phyloP scores from a whole-genome alignment of 1,284 basidiomycete species.

The Hemileia vastatrix region DNA sequence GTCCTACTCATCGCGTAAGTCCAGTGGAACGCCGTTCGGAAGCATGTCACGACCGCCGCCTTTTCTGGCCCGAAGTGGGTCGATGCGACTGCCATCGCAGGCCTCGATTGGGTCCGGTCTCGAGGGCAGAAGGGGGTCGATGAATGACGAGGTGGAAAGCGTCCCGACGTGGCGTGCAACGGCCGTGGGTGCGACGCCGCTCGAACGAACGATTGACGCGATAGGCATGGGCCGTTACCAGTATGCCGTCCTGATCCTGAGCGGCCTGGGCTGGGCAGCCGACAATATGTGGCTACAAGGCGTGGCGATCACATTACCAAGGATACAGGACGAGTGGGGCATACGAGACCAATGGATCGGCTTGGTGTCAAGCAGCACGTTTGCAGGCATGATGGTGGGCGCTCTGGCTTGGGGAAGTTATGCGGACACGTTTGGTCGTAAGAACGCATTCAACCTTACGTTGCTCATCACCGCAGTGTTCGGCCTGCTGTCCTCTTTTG shows the following conservation, averaged over 20 bases:
- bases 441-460: conserved; percentile 81
- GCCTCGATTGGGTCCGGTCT: no score
- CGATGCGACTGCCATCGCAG: no score
- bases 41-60: no score
- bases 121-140: no score
- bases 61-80: no score
- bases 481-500: conserved; percentile 68
- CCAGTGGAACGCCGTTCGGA: no score
- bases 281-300: conserved; percentile 23
- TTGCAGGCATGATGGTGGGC: conserved; percentile 92
- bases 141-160: no score
- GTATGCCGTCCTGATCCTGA: neutral
- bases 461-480: conserved; percentile 82
- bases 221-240: conserved; percentile 20
- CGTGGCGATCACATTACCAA: conserved; percentile 17
- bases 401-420: conserved; percentile 52
- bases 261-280: neutral
- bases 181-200: conserved; percentile 21
- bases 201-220: conserved; percentile 12
- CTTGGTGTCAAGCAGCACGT: conserved; percentile 65
- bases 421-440: conserved; percentile 56
- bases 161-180: no score
- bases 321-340: conserved; percentile 16
- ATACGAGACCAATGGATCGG: conserved; percentile 59
- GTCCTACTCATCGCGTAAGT: no score